phyloP scores from a whole-genome alignment of 306 rosid species.

The Cicer judaicum region DNA sequence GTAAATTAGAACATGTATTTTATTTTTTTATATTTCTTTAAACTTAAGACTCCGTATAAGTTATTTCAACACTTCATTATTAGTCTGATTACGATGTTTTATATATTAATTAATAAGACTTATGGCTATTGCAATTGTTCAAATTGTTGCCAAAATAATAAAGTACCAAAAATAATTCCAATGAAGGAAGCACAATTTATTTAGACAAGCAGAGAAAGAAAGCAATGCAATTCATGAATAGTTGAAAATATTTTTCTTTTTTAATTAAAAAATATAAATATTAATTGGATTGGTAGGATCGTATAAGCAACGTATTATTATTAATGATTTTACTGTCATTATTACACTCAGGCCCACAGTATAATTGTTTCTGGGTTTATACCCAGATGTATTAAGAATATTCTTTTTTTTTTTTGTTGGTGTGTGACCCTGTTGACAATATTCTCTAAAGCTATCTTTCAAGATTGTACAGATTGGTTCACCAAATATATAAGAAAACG shows the following conservation, averaged over 20 bases:
- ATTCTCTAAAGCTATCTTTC: too few relatives aligned
- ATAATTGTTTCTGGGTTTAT: conserved; percentile 27
- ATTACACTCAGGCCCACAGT: not conserved
- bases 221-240: not conserved
- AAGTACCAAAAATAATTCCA: too few relatives aligned
- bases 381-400: conserved; percentile 43
- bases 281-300: not conserved
- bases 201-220: too few relatives aligned
- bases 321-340: not conserved
- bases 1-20: not conserved
- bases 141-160: too few relatives aligned
- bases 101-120: too few relatives aligned
- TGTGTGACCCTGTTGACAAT: too few relatives aligned
- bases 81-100: conserved; percentile 5
- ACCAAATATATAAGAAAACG: too few relatives aligned
- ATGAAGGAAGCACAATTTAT: too few relatives aligned
- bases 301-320: not conserved
- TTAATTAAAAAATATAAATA: not conserved
- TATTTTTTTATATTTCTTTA: not conserved
- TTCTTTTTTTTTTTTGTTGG: conserved; percentile 12
- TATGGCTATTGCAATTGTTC: too few relatives aligned
- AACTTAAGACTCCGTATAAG: not conserved
- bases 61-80: conserved; percentile 2
- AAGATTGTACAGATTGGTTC: too few relatives aligned
- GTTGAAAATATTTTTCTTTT: not conserved